Evolutionary conservation across 345 rosid genomes (phyloP).

Genomic region (Excoecaria cochinchinensis): DNA sequence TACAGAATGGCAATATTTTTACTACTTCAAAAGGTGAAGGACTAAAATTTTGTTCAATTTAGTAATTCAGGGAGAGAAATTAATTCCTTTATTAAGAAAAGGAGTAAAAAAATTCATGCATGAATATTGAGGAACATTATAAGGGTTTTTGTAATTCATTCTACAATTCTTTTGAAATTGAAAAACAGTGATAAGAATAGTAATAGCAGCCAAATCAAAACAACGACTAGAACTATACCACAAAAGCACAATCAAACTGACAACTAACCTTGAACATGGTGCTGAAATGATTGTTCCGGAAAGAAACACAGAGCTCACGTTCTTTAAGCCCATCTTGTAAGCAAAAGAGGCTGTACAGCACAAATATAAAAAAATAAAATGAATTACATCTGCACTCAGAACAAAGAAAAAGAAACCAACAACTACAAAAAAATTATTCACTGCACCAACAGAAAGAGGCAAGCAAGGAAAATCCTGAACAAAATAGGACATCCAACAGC

Average conservation of each 20-base stretch:
- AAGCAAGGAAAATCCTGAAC: background rate
- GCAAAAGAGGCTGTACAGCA: slow-evolving; percentile 69
- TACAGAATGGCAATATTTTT: background rate
- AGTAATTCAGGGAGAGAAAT: too few relatives aligned
- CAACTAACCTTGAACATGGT: slow-evolving; percentile 96
- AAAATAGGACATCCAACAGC: slow-evolving; percentile 10
- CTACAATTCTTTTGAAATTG: background rate
- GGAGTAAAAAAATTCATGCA: background rate
- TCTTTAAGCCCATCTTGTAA: slow-evolving; percentile 91
- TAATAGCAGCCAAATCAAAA: slow-evolving; percentile 5
- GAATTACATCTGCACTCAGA: background rate
- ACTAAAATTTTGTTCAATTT: too few relatives aligned
- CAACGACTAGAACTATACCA: background rate
- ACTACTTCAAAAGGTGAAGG: background rate
- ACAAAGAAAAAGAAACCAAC: background rate
- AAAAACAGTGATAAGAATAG: background rate
- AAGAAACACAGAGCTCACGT: slow-evolving; percentile 91
- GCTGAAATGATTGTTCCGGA: slow-evolving; percentile 97
- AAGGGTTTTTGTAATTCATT: background rate
- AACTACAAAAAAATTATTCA: slow-evolving; percentile 6
- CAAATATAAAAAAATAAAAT: background rate
- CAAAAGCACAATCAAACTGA: slow-evolving; percentile 9
- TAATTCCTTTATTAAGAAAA: too few relatives aligned
- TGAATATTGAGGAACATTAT: background rate
- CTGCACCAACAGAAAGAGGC: background rate